Conservation (phyloP, 2,329 filamentous ascomycete genomes). For the Biscogniauxia marginata region DNA sequence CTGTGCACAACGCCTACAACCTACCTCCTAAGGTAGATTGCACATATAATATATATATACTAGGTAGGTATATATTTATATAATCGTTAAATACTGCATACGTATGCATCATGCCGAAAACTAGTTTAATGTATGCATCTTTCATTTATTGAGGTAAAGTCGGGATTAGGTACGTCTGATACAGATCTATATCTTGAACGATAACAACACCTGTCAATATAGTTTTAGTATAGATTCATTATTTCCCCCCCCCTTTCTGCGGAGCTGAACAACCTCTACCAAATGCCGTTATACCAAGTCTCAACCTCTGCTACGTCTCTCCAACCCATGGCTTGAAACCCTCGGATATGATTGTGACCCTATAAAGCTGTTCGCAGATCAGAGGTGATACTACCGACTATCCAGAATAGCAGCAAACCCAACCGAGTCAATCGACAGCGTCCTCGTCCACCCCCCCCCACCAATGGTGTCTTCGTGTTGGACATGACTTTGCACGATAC, state of each 20-base stretch:
- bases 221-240: background rate
- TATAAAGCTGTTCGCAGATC: background rate
- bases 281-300: background rate
- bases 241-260: background rate
- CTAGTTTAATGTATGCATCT: background rate
- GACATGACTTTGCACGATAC: background rate
- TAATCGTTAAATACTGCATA: background rate
- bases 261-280: background rate
- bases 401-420: background rate
- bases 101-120: background rate
- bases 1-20: too few species aligned
- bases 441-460: slow-evolving; percentile 2
- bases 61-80: too few species aligned
- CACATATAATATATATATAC: too few species aligned
- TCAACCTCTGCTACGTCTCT: background rate
- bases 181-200: too few species aligned
- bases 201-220: background rate
- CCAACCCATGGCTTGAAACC: background rate
- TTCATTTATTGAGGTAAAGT: background rate
- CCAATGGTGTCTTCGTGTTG: slow-evolving; percentile 25
- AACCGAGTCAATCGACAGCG: background rate
- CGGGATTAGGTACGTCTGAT: too few species aligned
- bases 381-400: background rate
- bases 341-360: background rate
- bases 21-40: too few species aligned